Evolutionary conservation across 352 stramenopile species (phyloP).

Genomic region (Globisporangium splendens): DNA sequence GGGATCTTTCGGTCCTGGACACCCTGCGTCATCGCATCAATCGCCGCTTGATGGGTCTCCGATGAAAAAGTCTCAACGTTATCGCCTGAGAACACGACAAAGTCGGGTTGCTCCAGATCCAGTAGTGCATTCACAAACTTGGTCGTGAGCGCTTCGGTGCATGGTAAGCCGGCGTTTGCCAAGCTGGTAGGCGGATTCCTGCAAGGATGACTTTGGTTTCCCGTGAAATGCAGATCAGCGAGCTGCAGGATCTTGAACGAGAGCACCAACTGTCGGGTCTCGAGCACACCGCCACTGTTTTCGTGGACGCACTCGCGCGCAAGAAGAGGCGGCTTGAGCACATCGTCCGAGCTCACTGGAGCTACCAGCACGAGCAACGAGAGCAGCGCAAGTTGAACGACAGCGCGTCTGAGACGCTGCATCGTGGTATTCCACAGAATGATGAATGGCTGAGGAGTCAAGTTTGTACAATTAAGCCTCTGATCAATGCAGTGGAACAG

Average conservation of each 20-base stretch:
- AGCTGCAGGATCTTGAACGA: constrained; percentile 68
- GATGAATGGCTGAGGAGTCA: too few relatives aligned
- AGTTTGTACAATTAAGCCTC: too few relatives aligned
- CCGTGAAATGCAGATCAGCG: constrained; percentile 61
- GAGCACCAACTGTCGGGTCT: constrained; percentile 10
- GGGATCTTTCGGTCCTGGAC: constrained; percentile 49
- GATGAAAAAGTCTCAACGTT: constrained; percentile 40
- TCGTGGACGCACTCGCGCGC: constrained; percentile 2
- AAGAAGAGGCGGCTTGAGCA: constrained; percentile 23
- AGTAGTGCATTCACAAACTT: constrained; percentile 54
- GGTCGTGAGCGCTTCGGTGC: constrained; percentile 41
- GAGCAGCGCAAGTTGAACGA: too few relatives aligned
- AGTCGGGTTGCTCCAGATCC: constrained; percentile 55
- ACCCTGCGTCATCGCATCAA: constrained; percentile 30
- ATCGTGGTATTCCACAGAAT: too few relatives aligned
- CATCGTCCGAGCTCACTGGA: too few relatives aligned
- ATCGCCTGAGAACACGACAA: constrained; percentile 62
- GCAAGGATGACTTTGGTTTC: constrained; percentile 30
- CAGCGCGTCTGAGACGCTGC: too few relatives aligned
- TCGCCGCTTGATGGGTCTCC: constrained; percentile 22
- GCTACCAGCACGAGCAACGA: too few relatives aligned
- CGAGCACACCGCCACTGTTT: too few relatives aligned
- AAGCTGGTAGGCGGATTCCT: constrained; percentile 18
- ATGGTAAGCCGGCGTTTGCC: constrained; percentile 16
- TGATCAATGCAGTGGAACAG: too few relatives aligned